Conservation (phyloP, 2,329 filamentous ascomycete species). For the Penicillium sp. region DNA sequence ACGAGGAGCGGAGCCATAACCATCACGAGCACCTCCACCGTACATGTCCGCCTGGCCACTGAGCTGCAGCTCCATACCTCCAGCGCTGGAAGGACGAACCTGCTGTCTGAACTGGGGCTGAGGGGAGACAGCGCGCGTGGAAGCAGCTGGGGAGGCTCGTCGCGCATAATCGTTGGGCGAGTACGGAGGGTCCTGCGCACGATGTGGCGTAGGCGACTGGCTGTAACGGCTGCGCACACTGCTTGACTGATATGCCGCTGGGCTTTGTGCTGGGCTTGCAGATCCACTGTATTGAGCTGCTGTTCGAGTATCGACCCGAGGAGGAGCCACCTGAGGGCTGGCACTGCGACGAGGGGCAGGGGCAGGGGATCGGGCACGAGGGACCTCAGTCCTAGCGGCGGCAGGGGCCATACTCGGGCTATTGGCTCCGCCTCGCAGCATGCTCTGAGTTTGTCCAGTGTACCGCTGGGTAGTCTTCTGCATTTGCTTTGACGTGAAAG, state of each 20-base stretch:
- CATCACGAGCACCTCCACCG: constrained; percentile 42
- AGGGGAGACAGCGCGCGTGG: constrained; percentile 53
- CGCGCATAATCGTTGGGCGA: constrained; percentile 48
- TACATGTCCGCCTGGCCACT: constrained; percentile 58
- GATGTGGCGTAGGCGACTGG: constrained; percentile 40
- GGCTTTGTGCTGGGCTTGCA: constrained; percentile 42
- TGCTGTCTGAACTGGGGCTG: constrained; percentile 55
- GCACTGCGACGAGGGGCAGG: constrained; percentile 54
- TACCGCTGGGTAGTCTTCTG: constrained; percentile 91
- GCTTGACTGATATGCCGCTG: constrained; percentile 49
- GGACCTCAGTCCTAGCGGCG: constrained; percentile 36
- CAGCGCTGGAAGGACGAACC: constrained; percentile 52
- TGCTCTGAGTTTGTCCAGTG: constrained; percentile 75
- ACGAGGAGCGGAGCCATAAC: constrained; percentile 39
- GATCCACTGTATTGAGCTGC: constrained; percentile 43
- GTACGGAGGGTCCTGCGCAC: constrained; percentile 42
- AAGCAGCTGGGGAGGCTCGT: constrained; percentile 40
- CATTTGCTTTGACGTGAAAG: constrained; percentile 93
- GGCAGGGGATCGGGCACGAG: constrained; percentile 35
- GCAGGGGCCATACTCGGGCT: constrained; percentile 58
- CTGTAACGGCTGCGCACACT: constrained; percentile 44
- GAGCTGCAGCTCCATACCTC: constrained; percentile 70
- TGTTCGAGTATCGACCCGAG: constrained; percentile 39
- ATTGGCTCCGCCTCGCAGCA: constrained; percentile 59
- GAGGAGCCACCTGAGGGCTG: constrained; percentile 34